These are phyloP conservation scores for Penicillium sp. DNA, from an alignment of 2,329 filamentous ascomycete genomes.

Conservation along the genomic window DNA sequence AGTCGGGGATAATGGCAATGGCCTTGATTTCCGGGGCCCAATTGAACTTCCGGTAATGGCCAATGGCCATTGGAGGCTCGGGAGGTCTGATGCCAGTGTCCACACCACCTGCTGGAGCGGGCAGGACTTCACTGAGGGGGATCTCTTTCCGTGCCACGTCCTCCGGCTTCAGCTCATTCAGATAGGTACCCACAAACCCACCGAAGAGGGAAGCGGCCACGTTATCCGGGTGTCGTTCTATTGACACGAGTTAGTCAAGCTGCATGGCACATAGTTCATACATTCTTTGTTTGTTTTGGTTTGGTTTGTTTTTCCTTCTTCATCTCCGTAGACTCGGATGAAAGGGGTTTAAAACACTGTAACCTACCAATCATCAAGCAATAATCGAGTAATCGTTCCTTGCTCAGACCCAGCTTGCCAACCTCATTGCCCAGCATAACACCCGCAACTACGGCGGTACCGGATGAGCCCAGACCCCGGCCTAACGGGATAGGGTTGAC, in stretches of 20 bases:
- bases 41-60: constrained; percentile 91
- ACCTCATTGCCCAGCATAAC: constrained; percentile 91
- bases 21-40: constrained; percentile 97
- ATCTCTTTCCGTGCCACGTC: constrained; percentile 91
- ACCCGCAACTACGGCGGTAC: constrained; percentile 90
- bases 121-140: constrained; percentile 88
- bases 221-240: constrained; percentile 83
- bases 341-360: background rate
- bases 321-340: background rate
- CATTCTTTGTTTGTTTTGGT: background rate
- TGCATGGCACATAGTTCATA: background rate
- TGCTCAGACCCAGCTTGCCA: constrained; percentile 72
- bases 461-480: constrained; percentile 89
- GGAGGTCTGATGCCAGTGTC: constrained; percentile 87
- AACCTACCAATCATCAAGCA: constrained; percentile 86
- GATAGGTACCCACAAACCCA: constrained; percentile 93
- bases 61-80: constrained; percentile 85
- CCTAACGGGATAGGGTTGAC: constrained; percentile 93
- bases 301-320: background rate
- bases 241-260: constrained; percentile 14
- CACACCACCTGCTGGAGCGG: constrained; percentile 81
- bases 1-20: constrained; percentile 92
- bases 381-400: constrained; percentile 87
- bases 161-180: constrained; percentile 85
- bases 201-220: constrained; percentile 93